Evolutionary conservation across 2,329 filamentous ascomycete genomes (phyloP), one percentile per base, ranked within the genome.

Genomic region (Cladosporium sp.): DNA sequence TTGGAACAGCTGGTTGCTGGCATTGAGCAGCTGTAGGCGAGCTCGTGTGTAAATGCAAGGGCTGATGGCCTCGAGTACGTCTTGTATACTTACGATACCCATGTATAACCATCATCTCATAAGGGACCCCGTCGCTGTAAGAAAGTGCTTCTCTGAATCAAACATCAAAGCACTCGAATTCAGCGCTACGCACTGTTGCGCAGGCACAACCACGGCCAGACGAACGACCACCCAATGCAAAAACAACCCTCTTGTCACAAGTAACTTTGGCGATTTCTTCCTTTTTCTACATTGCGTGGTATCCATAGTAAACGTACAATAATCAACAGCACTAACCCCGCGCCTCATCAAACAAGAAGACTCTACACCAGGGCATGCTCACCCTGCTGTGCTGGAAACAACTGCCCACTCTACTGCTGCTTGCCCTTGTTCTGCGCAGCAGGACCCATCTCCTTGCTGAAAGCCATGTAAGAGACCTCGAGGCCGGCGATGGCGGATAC

Each of bases 361-460:
- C 22, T 28, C 22, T 28, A 28, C 22, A 28, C 7, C 22, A 28
- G 22, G 22, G 22, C 22, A 2, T 28, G 22, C 7, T 2, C 5
- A 28, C 22, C 22, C 5, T 5, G 22, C 22, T 5, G 7, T 28
- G 22, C 22, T n/a, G n/a, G n/a, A n/a, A n/a, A n/a, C n/a, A 28
- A 5, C 22, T 28, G 22, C 22, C 22, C 22, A 28, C 22, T 43
- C 34, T 43, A 79, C 71, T 85, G 79, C 75, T 89, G 71, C 68
- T 83, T 95, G 82, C 49, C 49, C 48, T 55, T 55, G 42, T 91
- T 95, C 72, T 95, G 88, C 32, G 86, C 86, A 35, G 83, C 77
- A n/a, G 89, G 88, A 0, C 90, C 89, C 77, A 89, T 95, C 62
- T 96, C 92, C 77, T 95, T 96, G 68, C 95, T 92, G 68, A 97